Evolutionary conservation across 2,329 filamentous ascomycete species (phyloP).

Genomic region (Penicillium crustosum): DNA sequence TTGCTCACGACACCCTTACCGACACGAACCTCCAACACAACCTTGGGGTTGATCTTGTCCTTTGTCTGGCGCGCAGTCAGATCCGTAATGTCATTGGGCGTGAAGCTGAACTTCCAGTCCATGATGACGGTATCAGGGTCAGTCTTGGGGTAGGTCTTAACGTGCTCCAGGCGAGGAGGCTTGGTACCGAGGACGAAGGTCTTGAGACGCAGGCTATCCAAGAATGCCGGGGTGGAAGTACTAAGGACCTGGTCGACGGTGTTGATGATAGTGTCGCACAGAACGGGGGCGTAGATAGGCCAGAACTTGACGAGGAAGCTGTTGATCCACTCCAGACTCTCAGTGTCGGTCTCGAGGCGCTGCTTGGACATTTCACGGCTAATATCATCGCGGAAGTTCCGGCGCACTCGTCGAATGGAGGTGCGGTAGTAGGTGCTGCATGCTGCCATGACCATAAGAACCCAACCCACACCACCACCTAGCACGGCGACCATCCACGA

Average conservation of each 20-base stretch:
- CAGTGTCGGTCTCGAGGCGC: conserved; percentile 82
- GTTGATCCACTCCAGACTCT: conserved; percentile 98
- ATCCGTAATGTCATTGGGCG: conserved; percentile 88
- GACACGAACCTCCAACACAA: conserved; percentile 90
- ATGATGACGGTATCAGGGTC: conserved; percentile 95
- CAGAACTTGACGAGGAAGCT: conserved; percentile 98
- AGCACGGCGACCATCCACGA: conserved; percentile 89
- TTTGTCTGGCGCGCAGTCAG: conserved; percentile 86
- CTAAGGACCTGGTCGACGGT: conserved; percentile 96
- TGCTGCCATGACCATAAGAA: conserved; percentile 86
- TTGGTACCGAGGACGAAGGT: conserved; percentile 93
- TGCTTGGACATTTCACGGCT: conserved; percentile 84
- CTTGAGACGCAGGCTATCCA: conserved; percentile 91
- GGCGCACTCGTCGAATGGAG: conserved; percentile 85
- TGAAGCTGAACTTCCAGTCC: conserved; percentile 99
- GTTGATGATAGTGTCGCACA: conserved; percentile 87
- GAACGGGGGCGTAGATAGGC: conserved; percentile 95
- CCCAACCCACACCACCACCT: conserved; percentile 88
- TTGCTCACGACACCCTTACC: conserved; percentile 98
- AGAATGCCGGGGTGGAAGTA: conserved; percentile 83
- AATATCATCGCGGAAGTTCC: conserved; percentile 95
- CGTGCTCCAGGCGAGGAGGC: conserved; percentile 92
- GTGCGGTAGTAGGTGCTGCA: conserved; percentile 97
- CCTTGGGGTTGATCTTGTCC: conserved; percentile 95
- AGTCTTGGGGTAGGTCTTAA: conserved; percentile 95